Conservation (phyloP, 1,284 basidiomycete genomes). For the Wolfiporia cocos region DNA sequence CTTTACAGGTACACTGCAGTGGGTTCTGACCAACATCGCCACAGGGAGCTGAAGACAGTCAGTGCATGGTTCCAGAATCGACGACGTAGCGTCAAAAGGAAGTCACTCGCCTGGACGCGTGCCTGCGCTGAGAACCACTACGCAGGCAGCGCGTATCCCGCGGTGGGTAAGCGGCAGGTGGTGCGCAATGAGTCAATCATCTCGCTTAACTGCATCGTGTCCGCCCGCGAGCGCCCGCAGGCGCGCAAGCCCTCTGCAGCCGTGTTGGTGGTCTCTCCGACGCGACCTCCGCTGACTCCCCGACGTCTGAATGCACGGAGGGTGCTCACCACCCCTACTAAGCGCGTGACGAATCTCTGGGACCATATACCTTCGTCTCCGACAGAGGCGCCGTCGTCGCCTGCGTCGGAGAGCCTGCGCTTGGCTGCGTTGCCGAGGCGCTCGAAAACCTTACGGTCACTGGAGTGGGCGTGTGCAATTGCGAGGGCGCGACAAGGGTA, state of each 20-base stretch:
- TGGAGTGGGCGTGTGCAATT: conserved; percentile 43
- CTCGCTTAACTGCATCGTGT: conserved; percentile 36
- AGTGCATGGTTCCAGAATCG: conserved; percentile 50
- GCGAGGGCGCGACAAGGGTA: no score
- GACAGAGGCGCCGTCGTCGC: conserved; percentile 28
- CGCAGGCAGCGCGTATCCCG: conserved; percentile 13
- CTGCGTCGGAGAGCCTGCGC: conserved; percentile 25
- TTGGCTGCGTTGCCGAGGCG: conserved; percentile 24
- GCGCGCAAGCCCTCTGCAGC: conserved; percentile 29
- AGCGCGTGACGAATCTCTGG: conserved; percentile 26
- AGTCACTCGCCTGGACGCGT: conserved; percentile 24
- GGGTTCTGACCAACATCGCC: neutral
- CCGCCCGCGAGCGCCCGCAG: conserved; percentile 32
- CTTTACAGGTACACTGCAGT: neutral
- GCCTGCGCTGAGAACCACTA: conserved; percentile 22
- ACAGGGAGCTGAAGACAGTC: conserved; percentile 40
- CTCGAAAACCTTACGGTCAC: conserved; percentile 29
- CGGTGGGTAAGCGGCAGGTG: conserved; percentile 10
- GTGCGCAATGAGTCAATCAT: conserved; percentile 19
- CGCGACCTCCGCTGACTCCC: conserved; percentile 27
- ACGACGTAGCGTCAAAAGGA: conserved; percentile 38
- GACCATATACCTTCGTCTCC: conserved; percentile 39
- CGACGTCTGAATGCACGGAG: conserved; percentile 6
- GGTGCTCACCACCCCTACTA: neutral
- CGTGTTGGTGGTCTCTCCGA: conserved; percentile 4